Percentiles rank a stretch among this genome's conserved stretches.
Conservation (phyloP, 75 land plant species). For the Cupressus sempervirens region DNA sequence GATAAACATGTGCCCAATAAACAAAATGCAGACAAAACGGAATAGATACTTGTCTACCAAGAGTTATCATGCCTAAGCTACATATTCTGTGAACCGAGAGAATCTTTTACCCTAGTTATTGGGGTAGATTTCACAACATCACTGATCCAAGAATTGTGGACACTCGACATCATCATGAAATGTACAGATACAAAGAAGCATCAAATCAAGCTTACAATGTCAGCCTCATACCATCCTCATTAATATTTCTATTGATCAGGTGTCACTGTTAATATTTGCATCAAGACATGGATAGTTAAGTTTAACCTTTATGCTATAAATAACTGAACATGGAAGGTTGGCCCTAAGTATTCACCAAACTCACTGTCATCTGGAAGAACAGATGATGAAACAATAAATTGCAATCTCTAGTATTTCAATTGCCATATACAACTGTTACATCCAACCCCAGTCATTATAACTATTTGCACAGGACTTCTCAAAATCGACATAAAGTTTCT, state of each 20-base stretch:
- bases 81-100: not conserved
- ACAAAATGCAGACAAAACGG: not conserved
- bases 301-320: not conserved
- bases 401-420: not conserved
- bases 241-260: not conserved
- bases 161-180: not conserved
- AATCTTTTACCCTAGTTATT: not conserved
- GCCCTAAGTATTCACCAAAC: not conserved
- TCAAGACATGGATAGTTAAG: not conserved
- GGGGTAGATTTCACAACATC: not conserved
- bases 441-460: not conserved
- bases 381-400: not conserved
- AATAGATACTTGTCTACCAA: not conserved
- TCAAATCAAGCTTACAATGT: not conserved
- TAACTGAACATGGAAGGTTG: not conserved
- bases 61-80: not conserved
- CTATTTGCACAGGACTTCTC: not conserved
- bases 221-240: not conserved
- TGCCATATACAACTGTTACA: not conserved
- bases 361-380: not conserved
- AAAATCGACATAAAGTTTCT: not conserved
- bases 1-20: not conserved
- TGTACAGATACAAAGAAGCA: not conserved
- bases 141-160: not conserved
- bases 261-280: not conserved